phyloP scores from a whole-genome alignment of 768 basidiomycete genomes.

The Rhodocollybia butyracea region DNA sequence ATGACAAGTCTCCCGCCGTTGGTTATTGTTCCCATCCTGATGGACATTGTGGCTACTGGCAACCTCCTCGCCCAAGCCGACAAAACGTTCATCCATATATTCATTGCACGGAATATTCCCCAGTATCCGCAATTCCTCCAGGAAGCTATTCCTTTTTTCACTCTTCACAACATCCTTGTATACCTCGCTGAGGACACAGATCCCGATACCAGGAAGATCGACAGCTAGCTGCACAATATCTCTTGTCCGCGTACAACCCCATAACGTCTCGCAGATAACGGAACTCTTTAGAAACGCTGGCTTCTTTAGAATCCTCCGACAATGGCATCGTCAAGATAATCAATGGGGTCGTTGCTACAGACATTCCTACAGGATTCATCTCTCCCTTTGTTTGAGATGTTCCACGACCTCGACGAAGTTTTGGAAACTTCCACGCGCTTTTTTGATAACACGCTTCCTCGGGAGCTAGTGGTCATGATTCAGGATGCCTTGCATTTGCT shows the following conservation, averaged over 20 bases:
- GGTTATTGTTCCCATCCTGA: slow-evolving; percentile 76
- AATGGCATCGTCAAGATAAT: slow-evolving; percentile 71
- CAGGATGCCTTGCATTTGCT: slow-evolving; percentile 62
- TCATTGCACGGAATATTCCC: slow-evolving; percentile 93
- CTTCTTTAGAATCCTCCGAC: slow-evolving; percentile 88
- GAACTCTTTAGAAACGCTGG: slow-evolving; percentile 75
- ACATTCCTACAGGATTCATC: slow-evolving; percentile 77
- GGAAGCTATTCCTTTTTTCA: slow-evolving; percentile 49
- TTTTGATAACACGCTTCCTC: slow-evolving; percentile 51
- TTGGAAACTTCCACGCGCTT: slow-evolving; percentile 42
- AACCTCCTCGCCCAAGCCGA: slow-evolving; percentile 59
- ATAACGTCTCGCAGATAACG: slow-evolving; percentile 65
- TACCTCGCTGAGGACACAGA: slow-evolving; percentile 76
- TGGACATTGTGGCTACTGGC: slow-evolving; percentile 63
- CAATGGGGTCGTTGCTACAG: slow-evolving; percentile 73
- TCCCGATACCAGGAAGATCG: slow-evolving; percentile 85
- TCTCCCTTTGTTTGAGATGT: slow-evolving; percentile 55
- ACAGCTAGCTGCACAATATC: slow-evolving; percentile 90
- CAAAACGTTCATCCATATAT: slow-evolving; percentile 87
- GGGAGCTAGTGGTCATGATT: slow-evolving; percentile 54
- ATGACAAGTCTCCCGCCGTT: slow-evolving; percentile 69
- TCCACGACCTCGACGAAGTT: slow-evolving; percentile 63
- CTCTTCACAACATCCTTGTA: slow-evolving; percentile 73
- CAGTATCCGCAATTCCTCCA: slow-evolving; percentile 90
- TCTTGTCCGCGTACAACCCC: slow-evolving; percentile 91